Base-by-base conservation (phyloP, 768 basidiomycete species). In the Lentinula raphanica region DNA sequence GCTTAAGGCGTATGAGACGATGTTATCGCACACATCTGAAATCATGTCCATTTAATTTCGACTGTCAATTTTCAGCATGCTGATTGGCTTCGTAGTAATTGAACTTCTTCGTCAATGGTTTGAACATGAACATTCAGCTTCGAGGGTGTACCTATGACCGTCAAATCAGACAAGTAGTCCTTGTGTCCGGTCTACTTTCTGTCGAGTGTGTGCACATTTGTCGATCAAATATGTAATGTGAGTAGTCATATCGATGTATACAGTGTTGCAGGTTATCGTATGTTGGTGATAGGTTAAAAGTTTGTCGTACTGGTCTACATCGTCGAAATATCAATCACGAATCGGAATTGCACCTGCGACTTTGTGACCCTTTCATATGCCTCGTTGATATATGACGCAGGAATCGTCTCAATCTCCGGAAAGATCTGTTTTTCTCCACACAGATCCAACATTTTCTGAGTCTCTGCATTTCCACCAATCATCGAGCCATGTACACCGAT, bases 1-100 rank as follows among this genome's bases (percentile, higher is more conserved):
- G 78, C 80, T 71, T 71, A 68, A 68, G 74, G 80, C 77, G 69
- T 58, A 80, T 84, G 87, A 86, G 84, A 84, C 78, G 56, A 81
- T 67, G 53, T 35, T 35, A n/a, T n/a, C n/a, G n/a, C n/a, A n/a
- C n/a, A n/a, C 77, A 69, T 58, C 80, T 84, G 87, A 86, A 83
- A 84, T 78, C 56, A 81, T 67, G 53, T 35, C 13, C 13, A 35
- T 35, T 35, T 35, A n/a, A n/a, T 35, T 35, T 35, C 13, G 32
- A 7, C 32, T 35, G 9, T 35, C 9, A 35, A 35, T 35, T 35
- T 35, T 13, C 32, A 35, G 32, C 5, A n/a, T n/a, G n/a, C n/a
- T n/a, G n/a, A n/a, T n/a, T n/a, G n/a, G n/a, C n/a, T n/a, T n/a
- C n/a, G n/a, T n/a, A n/a, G n/a, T n/a, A n/a, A n/a, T n/a, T n/a